A percentile compares a stretch with the other conserved stretches of the same genome.
These are phyloP conservation scores for Mucor ambiguus DNA, from an alignment of 371 early-diverging fungal genomes.

Conservation along the genomic window DNA sequence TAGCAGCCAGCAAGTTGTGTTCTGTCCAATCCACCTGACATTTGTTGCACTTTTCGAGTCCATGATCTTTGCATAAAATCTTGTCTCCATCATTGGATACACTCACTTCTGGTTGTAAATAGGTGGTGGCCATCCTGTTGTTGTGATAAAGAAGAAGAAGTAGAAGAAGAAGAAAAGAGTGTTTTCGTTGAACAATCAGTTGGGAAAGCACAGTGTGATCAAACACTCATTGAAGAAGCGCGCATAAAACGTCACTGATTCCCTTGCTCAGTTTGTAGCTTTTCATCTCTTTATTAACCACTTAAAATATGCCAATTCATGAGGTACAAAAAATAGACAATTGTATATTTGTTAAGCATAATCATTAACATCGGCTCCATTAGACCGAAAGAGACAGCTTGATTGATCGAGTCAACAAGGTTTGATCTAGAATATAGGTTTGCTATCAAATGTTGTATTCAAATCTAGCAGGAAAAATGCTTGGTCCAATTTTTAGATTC, in stretches of 20 bases:
- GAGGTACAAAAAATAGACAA: conserved; percentile 15
- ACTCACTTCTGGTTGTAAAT: conserved; percentile 28
- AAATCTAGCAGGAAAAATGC: conserved; percentile 23
- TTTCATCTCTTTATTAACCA: conserved; percentile 10
- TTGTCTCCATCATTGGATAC: conserved; percentile 32
- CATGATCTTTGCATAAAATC: conserved; percentile 54
- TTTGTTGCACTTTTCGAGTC: conserved; percentile 48
- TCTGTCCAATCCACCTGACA: conserved; percentile 56
- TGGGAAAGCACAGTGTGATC: neutral
- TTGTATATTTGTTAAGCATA: neutral
- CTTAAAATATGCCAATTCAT: conserved; percentile 27
- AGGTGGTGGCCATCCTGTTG: conserved; percentile 9
- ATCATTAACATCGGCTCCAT: neutral
- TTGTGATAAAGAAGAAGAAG: neutral
- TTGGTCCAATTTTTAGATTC: conserved; percentile 31
- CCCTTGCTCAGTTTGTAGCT: neutral
- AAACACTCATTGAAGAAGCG: neutral
- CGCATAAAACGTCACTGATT: conserved; percentile 6
- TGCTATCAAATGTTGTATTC: neutral
- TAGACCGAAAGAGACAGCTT: conserved; percentile 16
- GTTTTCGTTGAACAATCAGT: neutral
- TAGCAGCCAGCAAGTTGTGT: conserved; percentile 57
- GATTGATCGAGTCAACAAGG: conserved; percentile 22
- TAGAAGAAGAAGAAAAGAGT: neutral
- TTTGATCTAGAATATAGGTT: neutral